Evolutionary conservation across 1,139 yeast genomes (phyloP).

Genomic region (Eremothecium sinecaudum): DNA sequence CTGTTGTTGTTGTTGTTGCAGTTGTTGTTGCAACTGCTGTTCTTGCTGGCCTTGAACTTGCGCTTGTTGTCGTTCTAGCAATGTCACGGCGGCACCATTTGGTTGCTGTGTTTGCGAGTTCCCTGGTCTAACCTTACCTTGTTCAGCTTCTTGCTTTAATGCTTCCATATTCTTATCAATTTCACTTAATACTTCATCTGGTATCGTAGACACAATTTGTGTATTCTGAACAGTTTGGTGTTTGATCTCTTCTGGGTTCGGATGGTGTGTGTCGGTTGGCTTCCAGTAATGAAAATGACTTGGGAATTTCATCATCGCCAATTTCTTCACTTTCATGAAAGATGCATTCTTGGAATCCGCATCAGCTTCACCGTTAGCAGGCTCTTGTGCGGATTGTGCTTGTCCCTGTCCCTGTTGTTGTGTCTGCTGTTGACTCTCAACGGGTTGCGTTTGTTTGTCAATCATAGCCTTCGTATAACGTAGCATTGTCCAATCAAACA

Average conservation of each 20-base stretch:
- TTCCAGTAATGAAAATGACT: slow-evolving; percentile 31
- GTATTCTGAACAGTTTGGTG: slow-evolving; percentile 24
- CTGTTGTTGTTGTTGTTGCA: slow-evolving; percentile 7
- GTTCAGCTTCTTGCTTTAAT: slow-evolving; percentile 15
- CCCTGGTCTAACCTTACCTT: slow-evolving; percentile 11
- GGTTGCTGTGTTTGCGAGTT: slow-evolving; percentile 10
- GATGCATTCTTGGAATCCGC: slow-evolving; percentile 26
- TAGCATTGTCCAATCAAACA: slow-evolving; percentile 95
- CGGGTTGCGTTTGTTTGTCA: slow-evolving; percentile 25
- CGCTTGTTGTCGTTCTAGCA: slow-evolving; percentile 12
- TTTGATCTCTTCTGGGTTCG: slow-evolving; percentile 30
- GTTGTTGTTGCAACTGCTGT: slow-evolving; percentile 13
- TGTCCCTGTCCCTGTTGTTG: slow-evolving; percentile 22
- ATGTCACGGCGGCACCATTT: slow-evolving; percentile 13
- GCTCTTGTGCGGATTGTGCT: slow-evolving; percentile 15
- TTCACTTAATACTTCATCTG: slow-evolving; percentile 24
- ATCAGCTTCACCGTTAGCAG: slow-evolving; percentile 16
- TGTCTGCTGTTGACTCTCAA: slow-evolving; percentile 11
- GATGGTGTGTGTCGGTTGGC: slow-evolving; percentile 28
- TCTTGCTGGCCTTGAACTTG: slow-evolving; percentile 14
- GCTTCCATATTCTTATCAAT: slow-evolving; percentile 27
- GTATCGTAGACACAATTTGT: slow-evolving; percentile 23
- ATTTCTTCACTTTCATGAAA: slow-evolving; percentile 26
- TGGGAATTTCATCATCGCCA: slow-evolving; percentile 31
- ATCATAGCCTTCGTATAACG: slow-evolving; percentile 55